These are phyloP conservation scores for Xenoacremonium recifei DNA, from an alignment of 2,329 filamentous ascomycete genomes.

Conservation along the genomic window DNA sequence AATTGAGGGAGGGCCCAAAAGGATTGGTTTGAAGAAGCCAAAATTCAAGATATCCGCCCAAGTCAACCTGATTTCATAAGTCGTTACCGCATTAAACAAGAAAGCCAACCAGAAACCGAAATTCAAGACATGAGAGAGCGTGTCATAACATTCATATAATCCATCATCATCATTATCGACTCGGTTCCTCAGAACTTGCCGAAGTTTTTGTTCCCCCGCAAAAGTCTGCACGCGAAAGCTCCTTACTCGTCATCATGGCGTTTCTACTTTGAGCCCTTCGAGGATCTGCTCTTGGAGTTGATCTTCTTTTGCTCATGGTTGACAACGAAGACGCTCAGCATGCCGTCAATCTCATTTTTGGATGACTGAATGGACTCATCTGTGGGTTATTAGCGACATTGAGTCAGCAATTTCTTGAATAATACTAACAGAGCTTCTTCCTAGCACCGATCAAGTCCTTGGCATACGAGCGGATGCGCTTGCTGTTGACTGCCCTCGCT, in stretches of 20 bases:
- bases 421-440: conserved; percentile 34
- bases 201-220: conserved; percentile 3
- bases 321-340: conserved; percentile 35
- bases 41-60: conserved; percentile 33
- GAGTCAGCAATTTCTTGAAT: neutral
- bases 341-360: conserved; percentile 29
- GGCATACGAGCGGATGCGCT: conserved; percentile 25
- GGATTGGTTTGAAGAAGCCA: conserved; percentile 27
- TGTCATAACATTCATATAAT: conserved; percentile 19
- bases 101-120: conserved; percentile 12
- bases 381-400: conserved; percentile 20
- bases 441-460: conserved; percentile 33
- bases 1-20: conserved; percentile 35
- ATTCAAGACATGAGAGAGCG: conserved; percentile 4
- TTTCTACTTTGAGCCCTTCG: conserved; percentile 28
- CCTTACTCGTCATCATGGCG: conserved; percentile 20
- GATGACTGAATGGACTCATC: conserved; percentile 33
- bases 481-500: conserved; percentile 22
- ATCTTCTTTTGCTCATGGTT: conserved; percentile 41
- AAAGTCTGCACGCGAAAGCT: too few relatives aligned
- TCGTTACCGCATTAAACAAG: conserved; percentile 13
- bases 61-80: conserved; percentile 25
- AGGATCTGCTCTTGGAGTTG: conserved; percentile 30
- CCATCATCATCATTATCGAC: too few relatives aligned
- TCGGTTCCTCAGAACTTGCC: conserved; percentile 6